Evolutionary conservation across 2,329 filamentous ascomycete species (phyloP).

Genomic region (Colletotrichum tropicicola): DNA sequence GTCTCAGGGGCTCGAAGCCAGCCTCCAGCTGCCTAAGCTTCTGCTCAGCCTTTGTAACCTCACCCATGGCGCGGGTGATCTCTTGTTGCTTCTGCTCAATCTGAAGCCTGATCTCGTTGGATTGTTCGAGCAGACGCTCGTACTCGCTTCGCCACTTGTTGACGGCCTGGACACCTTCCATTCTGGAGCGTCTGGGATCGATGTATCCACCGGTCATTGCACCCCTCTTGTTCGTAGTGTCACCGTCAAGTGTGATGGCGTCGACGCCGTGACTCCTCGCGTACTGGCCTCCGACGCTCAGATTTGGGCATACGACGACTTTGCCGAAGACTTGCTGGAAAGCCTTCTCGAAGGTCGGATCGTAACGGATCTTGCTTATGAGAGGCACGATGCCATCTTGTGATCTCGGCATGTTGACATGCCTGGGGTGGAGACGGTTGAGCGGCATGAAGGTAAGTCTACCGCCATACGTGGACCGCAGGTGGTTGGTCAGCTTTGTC

Average conservation of each 20-base stretch:
- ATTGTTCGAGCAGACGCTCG: slow-evolving; percentile 72
- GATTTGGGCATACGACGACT: slow-evolving; percentile 90
- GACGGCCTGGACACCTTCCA: slow-evolving; percentile 83
- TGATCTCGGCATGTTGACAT: slow-evolving; percentile 81
- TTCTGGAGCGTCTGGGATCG: slow-evolving; percentile 83
- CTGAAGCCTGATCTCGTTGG: slow-evolving; percentile 72
- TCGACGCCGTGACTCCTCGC: slow-evolving; percentile 91
- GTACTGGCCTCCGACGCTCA: slow-evolving; percentile 89
- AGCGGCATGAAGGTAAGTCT: slow-evolving; percentile 95
- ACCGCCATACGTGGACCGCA: slow-evolving; percentile 83
- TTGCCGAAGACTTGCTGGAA: slow-evolving; percentile 97
- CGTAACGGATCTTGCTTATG: slow-evolving; percentile 84
- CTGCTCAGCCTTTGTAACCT: slow-evolving; percentile 85
- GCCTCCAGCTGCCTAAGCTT: slow-evolving; percentile 80
- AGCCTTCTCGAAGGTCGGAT: slow-evolving; percentile 80
- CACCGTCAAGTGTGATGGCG: slow-evolving; percentile 93
- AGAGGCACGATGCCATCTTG: slow-evolving; percentile 77
- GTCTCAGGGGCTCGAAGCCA: slow-evolving; percentile 81
- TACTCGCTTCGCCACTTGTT: slow-evolving; percentile 79
- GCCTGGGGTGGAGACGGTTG: slow-evolving; percentile 77
- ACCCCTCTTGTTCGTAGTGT: slow-evolving; percentile 93
- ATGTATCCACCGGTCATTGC: slow-evolving; percentile 95
- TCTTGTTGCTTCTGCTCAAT: slow-evolving; percentile 86
- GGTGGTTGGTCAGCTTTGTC: slow-evolving; percentile 78
- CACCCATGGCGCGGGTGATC: slow-evolving; percentile 86